A percentile compares a stretch with the other conserved stretches of the same genome.
These are phyloP conservation scores for Diplocarpon mali DNA, from an alignment of 2,329 filamentous ascomycete genomes.

Conservation along the genomic window DNA sequence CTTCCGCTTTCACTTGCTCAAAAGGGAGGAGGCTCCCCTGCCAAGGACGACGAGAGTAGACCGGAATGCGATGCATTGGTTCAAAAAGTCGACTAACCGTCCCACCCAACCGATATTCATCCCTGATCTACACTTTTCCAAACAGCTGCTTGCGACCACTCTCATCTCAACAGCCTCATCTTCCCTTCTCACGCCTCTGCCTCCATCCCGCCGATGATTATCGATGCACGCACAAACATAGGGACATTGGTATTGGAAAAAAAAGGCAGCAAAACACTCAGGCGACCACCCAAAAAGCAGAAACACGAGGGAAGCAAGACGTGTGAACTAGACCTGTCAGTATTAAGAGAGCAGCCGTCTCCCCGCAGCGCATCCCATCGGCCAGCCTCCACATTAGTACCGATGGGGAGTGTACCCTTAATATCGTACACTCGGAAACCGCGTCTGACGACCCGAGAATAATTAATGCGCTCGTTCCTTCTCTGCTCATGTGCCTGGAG, in stretches of 20 bases:
- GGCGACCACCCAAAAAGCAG: conserved; percentile 1
- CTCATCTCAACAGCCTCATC: background rate
- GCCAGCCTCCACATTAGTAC: conserved; percentile 7
- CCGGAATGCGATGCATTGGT: background rate
- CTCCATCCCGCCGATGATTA: background rate
- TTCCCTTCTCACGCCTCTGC: background rate
- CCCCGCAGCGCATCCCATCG: background rate
- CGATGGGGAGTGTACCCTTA: conserved; percentile 4
- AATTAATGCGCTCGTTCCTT: conserved; percentile 6
- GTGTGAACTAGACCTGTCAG: conserved; percentile 4
- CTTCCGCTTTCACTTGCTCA: too few relatives aligned
- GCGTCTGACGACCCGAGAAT: conserved; percentile 5
- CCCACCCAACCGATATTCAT: conserved; percentile 1
- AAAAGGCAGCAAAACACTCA: conserved; percentile 1
- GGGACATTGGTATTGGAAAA: conserved; percentile 11
- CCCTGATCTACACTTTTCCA: background rate
- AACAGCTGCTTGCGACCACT: background rate
- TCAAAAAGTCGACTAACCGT: background rate
- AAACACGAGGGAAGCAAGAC: conserved; percentile 3
- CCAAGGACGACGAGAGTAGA: background rate
- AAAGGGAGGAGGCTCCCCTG: too few relatives aligned
- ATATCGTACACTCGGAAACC: conserved; percentile 22
- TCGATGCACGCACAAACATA: conserved; percentile 2
- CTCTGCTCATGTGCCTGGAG: background rate
- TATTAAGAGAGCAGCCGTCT: conserved; percentile 7